phyloP scores from a whole-genome alignment of 176 grass and related monocot genomes.

The Eragrostis nindensis region DNA sequence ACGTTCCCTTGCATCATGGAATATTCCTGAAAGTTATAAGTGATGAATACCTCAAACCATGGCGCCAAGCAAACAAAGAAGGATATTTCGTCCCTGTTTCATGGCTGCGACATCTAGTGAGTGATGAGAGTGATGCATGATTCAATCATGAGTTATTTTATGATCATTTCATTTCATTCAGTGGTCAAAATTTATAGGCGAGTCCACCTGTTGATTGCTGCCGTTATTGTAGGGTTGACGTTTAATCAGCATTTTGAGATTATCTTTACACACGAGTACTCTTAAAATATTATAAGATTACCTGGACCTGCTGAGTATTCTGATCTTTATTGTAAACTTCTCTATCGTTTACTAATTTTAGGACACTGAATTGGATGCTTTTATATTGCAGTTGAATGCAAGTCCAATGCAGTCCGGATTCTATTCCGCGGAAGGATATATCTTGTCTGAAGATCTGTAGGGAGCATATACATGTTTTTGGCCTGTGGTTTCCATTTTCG shows the following conservation, averaged over 20 bases:
- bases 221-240: too few species aligned
- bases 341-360: not conserved
- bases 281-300: too few species aligned
- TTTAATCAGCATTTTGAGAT: too few species aligned
- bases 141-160: not conserved
- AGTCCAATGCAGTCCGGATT: not conserved
- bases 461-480: not conserved
- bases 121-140: too few species aligned
- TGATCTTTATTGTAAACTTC: too few species aligned
- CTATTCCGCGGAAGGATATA: not conserved
- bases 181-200: not conserved
- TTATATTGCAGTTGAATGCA: constrained; percentile 5
- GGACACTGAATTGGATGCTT: not conserved
- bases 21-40: not conserved
- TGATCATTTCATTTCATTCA: not conserved
- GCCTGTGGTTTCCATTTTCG: not conserved
- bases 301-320: too few species aligned
- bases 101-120: not conserved
- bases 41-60: not conserved
- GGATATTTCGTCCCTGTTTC: not conserved
- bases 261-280: too few species aligned
- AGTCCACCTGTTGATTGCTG: not conserved
- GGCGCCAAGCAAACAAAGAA: not conserved
- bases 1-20: not conserved
- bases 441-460: not conserved